Evolutionary conservation across 345 rosid species (phyloP).

Genomic region (Salix udensis): DNA sequence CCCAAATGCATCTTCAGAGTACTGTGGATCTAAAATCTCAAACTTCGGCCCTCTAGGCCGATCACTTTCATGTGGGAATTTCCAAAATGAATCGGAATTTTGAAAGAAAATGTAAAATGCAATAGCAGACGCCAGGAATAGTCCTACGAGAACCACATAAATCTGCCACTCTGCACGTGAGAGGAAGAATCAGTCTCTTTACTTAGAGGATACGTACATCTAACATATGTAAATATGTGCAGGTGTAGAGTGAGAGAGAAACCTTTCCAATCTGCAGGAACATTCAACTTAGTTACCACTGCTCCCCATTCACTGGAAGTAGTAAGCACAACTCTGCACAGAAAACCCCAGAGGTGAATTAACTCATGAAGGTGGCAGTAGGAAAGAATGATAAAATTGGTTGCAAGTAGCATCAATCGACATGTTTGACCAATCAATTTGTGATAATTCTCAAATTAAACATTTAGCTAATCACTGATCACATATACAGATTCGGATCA

Average conservation of each 20-base stretch:
- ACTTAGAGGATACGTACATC: neutral
- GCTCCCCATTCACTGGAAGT: slow-evolving; percentile 83
- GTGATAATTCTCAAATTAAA: neutral
- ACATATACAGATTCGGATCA: neutral
- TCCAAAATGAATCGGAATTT: slow-evolving; percentile 88
- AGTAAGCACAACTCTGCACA: slow-evolving; percentile 68
- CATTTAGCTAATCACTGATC: neutral
- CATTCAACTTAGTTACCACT: slow-evolving; percentile 69
- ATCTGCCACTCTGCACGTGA: slow-evolving; percentile 87
- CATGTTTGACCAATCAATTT: neutral
- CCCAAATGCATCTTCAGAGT: slow-evolving; percentile 63
- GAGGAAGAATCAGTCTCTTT: neutral
- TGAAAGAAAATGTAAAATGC: slow-evolving; percentile 73
- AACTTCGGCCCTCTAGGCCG: slow-evolving; percentile 55
- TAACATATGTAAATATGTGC: neutral
- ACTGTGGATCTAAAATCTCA: slow-evolving; percentile 49
- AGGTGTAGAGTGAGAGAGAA: slow-evolving; percentile 7
- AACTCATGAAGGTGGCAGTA: neutral
- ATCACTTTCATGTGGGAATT: slow-evolving; percentile 49
- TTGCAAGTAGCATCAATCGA: neutral
- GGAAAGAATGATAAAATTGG: neutral
- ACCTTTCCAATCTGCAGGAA: slow-evolving; percentile 98
- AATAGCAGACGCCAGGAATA: slow-evolving; percentile 77
- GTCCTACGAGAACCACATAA: slow-evolving; percentile 60
- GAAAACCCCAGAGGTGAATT: slow-evolving; percentile 2